Evolutionary conservation across 2,329 filamentous ascomycete genomes (phyloP).

Genomic region (Beauveria varroae): DNA sequence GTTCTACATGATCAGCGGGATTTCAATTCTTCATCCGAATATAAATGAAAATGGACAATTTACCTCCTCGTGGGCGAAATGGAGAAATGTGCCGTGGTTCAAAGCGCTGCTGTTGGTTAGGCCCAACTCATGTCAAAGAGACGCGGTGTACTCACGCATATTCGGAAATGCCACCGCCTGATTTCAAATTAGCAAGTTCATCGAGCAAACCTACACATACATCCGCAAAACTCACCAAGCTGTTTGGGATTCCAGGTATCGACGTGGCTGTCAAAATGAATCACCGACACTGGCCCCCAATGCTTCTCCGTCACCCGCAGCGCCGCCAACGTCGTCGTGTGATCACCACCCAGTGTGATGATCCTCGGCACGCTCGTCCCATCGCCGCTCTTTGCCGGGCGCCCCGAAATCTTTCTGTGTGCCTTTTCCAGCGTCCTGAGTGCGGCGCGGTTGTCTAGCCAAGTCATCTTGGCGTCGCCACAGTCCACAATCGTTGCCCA

Average conservation of each 20-base stretch:
- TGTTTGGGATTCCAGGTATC: constrained; percentile 19
- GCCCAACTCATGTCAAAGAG: not conserved
- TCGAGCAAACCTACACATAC: not conserved
- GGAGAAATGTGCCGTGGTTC: constrained; percentile 21
- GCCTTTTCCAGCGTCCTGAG: constrained; percentile 18
- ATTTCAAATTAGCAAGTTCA: not conserved
- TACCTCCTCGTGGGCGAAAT: constrained; percentile 19
- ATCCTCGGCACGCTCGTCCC: constrained; percentile 25
- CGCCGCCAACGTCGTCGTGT: constrained; percentile 58
- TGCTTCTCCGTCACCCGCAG: constrained; percentile 53
- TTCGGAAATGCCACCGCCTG: constrained; percentile 16
- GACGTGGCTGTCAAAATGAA: constrained; percentile 62
- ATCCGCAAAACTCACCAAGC: not conserved
- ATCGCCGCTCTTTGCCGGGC: constrained; percentile 12
- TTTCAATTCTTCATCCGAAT: no score
- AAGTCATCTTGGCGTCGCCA: constrained; percentile 46
- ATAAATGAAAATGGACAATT: no score
- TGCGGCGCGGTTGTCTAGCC: constrained; percentile 17
- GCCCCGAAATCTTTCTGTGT: constrained; percentile 14
- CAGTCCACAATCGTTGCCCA: constrained; percentile 78
- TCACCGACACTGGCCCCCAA: constrained; percentile 55
- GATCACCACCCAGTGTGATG: constrained; percentile 63
- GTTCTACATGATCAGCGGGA: constrained; percentile 5
- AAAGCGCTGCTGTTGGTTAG: constrained; percentile 13
- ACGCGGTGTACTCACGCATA: constrained; percentile 12